Percentiles rank a stretch among this genome's conserved stretches.
These are phyloP conservation scores for Amaranthus palmeri DNA, from an alignment of 148 eudicot genomes.

Conservation along the genomic window DNA sequence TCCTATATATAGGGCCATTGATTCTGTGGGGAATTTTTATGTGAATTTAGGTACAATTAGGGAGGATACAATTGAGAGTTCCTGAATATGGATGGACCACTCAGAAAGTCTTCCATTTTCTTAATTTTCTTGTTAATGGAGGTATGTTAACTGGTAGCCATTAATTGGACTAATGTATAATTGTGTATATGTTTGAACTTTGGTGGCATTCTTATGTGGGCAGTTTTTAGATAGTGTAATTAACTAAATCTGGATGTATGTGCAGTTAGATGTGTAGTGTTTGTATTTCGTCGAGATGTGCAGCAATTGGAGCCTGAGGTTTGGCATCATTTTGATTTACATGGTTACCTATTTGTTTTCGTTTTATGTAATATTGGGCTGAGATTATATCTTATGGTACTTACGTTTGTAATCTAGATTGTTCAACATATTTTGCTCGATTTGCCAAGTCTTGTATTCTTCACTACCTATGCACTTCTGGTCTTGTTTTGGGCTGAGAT, in stretches of 20 bases:
- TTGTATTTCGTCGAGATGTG: slow-evolving; percentile 77
- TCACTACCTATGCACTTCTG: slow-evolving; percentile 84
- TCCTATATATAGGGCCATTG: background rate
- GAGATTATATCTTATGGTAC: slow-evolving; percentile 14
- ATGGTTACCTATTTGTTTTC: background rate
- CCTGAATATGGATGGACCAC: slow-evolving; percentile 99
- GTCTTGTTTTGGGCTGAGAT: slow-evolving; percentile 98
- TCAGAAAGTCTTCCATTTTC: slow-evolving; percentile 95
- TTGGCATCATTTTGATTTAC: slow-evolving; percentile 11
- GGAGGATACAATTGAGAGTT: slow-evolving; percentile 88
- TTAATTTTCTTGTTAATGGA: slow-evolving; percentile 89
- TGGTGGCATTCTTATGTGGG: background rate
- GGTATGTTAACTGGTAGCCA: slow-evolving; percentile 40
- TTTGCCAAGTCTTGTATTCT: slow-evolving; percentile 91
- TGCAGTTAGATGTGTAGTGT: slow-evolving; percentile 77
- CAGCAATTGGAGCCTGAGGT: slow-evolving; percentile 80
- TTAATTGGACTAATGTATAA: background rate
- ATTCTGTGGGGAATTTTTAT: background rate
- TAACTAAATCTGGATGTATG: slow-evolving; percentile 15
- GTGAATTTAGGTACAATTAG: slow-evolving; percentile 72
- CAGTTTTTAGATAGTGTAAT: background rate
- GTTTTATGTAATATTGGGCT: background rate
- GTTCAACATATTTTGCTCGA: slow-evolving; percentile 77
- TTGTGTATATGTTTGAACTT: background rate
- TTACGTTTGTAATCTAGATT: slow-evolving; percentile 43